A percentile compares a stretch with the other conserved stretches of the same genome.
These are phyloP conservation scores for Trichosporon sp. DNA, from an alignment of 1,284 basidiomycete species.

Conservation along the genomic window DNA sequence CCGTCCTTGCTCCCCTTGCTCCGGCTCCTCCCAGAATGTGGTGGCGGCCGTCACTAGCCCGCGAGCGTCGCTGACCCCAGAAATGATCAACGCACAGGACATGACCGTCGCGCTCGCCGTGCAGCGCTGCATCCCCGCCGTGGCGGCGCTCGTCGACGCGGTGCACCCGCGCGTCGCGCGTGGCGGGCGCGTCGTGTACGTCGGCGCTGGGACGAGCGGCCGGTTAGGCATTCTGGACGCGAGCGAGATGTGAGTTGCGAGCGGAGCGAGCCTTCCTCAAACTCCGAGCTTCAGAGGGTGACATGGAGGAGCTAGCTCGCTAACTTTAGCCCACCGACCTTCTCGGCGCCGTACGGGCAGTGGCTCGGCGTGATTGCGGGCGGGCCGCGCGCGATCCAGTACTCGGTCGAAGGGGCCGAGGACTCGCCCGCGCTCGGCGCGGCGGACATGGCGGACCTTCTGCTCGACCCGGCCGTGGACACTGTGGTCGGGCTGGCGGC, in stretches of 20 bases:
- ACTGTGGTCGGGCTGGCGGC: conserved; percentile 24
- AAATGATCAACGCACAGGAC: conserved; percentile 26
- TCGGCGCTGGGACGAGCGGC: conserved; percentile 24
- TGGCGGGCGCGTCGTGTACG: conserved; percentile 25
- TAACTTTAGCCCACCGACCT: conserved; percentile 22
- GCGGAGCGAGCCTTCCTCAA: no score
- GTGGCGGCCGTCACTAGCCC: no score
- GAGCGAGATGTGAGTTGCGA: conserved; percentile 21
- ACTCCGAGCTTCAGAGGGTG: no score
- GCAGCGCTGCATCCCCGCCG: conserved; percentile 12
- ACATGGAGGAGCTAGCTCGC: no score
- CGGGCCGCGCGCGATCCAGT: conserved; percentile 17
- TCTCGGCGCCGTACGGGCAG: conserved; percentile 19
- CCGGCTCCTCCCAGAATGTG: no score
- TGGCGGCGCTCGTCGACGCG: conserved; percentile 21
- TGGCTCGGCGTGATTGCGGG: conserved; percentile 25
- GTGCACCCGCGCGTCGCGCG: conserved; percentile 13
- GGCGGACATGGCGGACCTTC: conserved; percentile 9
- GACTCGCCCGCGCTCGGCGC: conserved; percentile 17
- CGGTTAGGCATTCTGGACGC: conserved; percentile 26
- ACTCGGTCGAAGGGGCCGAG: conserved; percentile 26
- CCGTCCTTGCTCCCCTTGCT: no score
- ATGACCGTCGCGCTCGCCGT: conserved; percentile 20
- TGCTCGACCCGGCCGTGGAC: conserved; percentile 12
- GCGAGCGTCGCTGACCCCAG: conserved; percentile 11